Percentiles rank a stretch among this genome's conserved stretches.
These are phyloP conservation scores for Solanum neorickii DNA, from an alignment of 257 asterid genomes.

Conservation along the genomic window DNA sequence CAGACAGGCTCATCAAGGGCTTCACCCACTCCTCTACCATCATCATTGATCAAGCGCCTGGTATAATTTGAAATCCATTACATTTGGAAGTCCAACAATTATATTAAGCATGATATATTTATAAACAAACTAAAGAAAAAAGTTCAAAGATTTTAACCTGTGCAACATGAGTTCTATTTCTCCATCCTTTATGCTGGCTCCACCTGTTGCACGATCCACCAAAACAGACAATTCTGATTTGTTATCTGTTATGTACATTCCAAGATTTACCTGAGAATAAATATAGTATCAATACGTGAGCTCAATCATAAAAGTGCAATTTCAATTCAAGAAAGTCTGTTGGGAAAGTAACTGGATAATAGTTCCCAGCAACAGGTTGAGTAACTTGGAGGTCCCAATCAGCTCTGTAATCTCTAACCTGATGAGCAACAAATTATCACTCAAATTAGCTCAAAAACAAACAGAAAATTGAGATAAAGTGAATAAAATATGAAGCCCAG, in stretches of 20 bases:
- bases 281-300: neutral
- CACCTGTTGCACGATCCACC: slow-evolving; percentile 89
- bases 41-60: slow-evolving; percentile 62
- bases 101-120: neutral
- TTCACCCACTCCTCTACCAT: slow-evolving; percentile 54
- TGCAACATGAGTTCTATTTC: slow-evolving; percentile 81
- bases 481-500: neutral
- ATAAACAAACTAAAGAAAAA: neutral
- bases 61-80: neutral
- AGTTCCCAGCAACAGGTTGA: slow-evolving; percentile 89
- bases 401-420: slow-evolving; percentile 71
- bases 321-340: neutral
- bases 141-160: slow-evolving; percentile 24
- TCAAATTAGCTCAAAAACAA: neutral
- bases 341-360: slow-evolving; percentile 60
- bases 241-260: slow-evolving; percentile 52
- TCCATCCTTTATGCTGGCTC: slow-evolving; percentile 79
- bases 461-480: neutral
- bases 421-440: slow-evolving; percentile 5
- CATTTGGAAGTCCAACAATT: neutral
- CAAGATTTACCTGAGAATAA: slow-evolving; percentile 55
- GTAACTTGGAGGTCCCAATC: slow-evolving; percentile 81
- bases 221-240: slow-evolving; percentile 58
- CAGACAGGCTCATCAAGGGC: slow-evolving; percentile 65
- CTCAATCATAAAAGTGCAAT: neutral